Percentiles rank a stretch among this genome's conserved stretches.
These are phyloP conservation scores for Thermothelomyces thermophilus DNA, from an alignment of 2,329 filamentous ascomycete species.

Conservation along the genomic window DNA sequence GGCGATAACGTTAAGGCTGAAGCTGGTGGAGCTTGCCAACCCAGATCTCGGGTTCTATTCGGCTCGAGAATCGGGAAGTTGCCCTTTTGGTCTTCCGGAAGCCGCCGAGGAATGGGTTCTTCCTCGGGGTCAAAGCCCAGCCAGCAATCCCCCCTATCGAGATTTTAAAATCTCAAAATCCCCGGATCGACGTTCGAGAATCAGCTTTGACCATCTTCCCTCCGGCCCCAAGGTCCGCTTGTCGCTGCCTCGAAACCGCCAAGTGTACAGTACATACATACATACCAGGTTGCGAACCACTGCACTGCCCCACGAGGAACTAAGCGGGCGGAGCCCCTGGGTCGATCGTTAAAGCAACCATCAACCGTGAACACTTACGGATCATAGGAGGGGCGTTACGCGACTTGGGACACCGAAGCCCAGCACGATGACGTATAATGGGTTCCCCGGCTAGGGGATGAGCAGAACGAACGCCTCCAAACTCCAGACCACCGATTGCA, in stretches of 20 bases:
- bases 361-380: neutral
- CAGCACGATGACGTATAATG: neutral
- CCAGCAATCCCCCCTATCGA: neutral
- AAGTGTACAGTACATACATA: too few species aligned
- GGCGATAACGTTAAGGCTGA: neutral
- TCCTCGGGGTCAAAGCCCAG: neutral
- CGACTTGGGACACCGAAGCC: neutral
- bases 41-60: constrained; percentile 5
- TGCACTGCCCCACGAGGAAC: constrained; percentile 2
- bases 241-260: neutral
- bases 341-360: constrained; percentile 1
- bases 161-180: neutral
- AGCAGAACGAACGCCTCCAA: too few species aligned
- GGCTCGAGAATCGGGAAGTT: neutral
- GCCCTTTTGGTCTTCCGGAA: constrained; percentile 2
- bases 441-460: neutral
- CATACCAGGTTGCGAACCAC: neutral
- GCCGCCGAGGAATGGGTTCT: neutral
- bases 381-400: too few species aligned
- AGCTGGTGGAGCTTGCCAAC: neutral
- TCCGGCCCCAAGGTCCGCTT: neutral
- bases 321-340: neutral
- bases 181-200: constrained; percentile 2
- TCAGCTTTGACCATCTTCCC: constrained; percentile 1
- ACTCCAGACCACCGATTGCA: too few species aligned